These are phyloP conservation scores for Phellinidium pouzarii DNA, from an alignment of 1,284 basidiomycete genomes.

Conservation along the genomic window DNA sequence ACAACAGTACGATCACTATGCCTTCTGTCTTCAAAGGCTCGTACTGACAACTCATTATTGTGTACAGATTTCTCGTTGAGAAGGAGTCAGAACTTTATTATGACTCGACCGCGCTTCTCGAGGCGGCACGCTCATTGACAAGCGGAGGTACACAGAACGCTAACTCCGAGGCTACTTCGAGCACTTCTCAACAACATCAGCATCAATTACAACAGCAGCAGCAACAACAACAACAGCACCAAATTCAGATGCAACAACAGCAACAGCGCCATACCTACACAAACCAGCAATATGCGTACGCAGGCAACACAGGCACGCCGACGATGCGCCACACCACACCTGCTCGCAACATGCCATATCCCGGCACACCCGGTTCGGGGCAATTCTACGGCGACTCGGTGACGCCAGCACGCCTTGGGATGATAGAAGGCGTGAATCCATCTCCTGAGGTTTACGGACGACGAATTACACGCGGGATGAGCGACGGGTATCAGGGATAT, in stretches of 20 bases:
- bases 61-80: constrained; percentile 46
- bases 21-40: background rate
- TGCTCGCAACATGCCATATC: background rate
- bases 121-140: constrained; percentile 12
- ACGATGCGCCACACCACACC: constrained; percentile 1
- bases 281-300: constrained; percentile 4
- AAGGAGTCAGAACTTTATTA: constrained; percentile 60
- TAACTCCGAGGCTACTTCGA: background rate
- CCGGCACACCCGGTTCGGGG: constrained; percentile 1
- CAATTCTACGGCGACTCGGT: constrained; percentile 9
- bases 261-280: background rate
- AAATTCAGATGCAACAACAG: constrained; percentile 4
- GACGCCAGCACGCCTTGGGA: constrained; percentile 11
- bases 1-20: constrained; percentile 54
- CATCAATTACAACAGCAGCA: constrained; percentile 5
- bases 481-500: constrained; percentile 13
- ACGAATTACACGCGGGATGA: constrained; percentile 17
- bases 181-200: constrained; percentile 4
- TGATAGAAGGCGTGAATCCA: constrained; percentile 11
- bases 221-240: constrained; percentile 6
- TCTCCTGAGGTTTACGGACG: constrained; percentile 17
- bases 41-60: background rate
- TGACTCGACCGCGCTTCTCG: constrained; percentile 44
- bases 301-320: constrained; percentile 1
- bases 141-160: background rate